Conservation (phyloP, 1,139 yeast genomes). For the Yamadazyma dendronema region DNA sequence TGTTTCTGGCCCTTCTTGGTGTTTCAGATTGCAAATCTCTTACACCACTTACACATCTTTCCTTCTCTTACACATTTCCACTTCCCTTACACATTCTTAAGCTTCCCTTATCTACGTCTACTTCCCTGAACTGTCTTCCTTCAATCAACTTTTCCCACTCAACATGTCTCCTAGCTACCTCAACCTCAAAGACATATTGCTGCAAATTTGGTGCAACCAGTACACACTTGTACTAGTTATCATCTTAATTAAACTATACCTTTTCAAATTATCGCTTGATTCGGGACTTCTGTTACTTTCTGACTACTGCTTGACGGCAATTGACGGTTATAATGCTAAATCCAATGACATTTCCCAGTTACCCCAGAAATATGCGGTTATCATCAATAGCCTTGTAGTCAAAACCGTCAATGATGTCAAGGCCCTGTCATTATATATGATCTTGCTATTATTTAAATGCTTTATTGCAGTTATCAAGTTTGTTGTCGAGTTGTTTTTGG, state of each 20-base stretch:
- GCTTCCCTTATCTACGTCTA: too few species aligned
- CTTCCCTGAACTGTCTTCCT: too few species aligned
- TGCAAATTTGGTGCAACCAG: conserved; percentile 61
- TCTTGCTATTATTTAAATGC: conserved; percentile 48
- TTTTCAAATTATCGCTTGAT: conserved; percentile 46
- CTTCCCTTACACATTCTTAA: too few species aligned
- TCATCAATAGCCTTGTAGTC: conserved; percentile 53
- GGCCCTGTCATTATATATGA: conserved; percentile 30
- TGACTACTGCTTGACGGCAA: conserved; percentile 22
- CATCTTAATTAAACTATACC: conserved; percentile 46
- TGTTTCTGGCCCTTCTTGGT: too few species aligned
- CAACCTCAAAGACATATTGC: conserved; percentile 41
- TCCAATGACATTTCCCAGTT: conserved; percentile 5
- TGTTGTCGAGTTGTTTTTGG: conserved; percentile 68
- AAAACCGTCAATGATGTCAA: conserved; percentile 47
- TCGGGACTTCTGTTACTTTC: conserved; percentile 35
- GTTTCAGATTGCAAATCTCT: too few species aligned
- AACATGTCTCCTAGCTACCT: conserved; percentile 22
- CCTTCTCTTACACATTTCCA: too few species aligned
- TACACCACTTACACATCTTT: too few species aligned
- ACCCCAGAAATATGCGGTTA: conserved; percentile 40
- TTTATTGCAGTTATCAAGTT: conserved; percentile 62
- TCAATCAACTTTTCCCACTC: not conserved
- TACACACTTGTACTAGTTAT: conserved; percentile 47
- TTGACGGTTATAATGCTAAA: conserved; percentile 15